These are phyloP conservation scores for Solanum peruvianum DNA, from an alignment of 257 asterid genomes.

Conservation along the genomic window DNA sequence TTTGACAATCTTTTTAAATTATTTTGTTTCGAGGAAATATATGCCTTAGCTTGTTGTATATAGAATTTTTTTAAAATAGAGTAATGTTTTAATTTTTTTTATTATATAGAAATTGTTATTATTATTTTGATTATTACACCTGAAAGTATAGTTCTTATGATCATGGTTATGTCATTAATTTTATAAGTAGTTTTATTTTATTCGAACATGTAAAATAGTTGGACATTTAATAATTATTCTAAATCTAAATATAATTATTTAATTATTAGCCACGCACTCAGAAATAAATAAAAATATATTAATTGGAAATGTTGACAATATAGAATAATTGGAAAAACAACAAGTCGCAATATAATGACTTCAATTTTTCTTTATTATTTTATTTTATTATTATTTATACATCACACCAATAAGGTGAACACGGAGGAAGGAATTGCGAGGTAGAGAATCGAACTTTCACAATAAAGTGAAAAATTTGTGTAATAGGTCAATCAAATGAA, in stretches of 20 bases:
- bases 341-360: not conserved
- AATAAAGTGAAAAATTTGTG: fast-evolving
- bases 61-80: too few species aligned
- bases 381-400: not conserved
- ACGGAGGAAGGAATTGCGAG: fast-evolving
- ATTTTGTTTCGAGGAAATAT: not conserved
- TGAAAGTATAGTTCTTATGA: not conserved
- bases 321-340: not conserved
- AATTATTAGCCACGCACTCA: not conserved
- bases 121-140: not conserved
- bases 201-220: not conserved
- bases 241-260: not conserved
- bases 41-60: not conserved
- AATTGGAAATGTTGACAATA: not conserved
- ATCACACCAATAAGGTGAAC: not conserved
- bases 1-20: not conserved
- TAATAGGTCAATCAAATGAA: too few species aligned
- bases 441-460: fast-evolving
- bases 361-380: not conserved
- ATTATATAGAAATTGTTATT: not conserved
- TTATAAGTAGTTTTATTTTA: not conserved
- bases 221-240: not conserved
- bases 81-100: not conserved
- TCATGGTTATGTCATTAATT: not conserved
- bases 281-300: not conserved